Conservation (phyloP, 2,329 filamentous ascomycete genomes). For the Pseudogymnoascus sp. region DNA sequence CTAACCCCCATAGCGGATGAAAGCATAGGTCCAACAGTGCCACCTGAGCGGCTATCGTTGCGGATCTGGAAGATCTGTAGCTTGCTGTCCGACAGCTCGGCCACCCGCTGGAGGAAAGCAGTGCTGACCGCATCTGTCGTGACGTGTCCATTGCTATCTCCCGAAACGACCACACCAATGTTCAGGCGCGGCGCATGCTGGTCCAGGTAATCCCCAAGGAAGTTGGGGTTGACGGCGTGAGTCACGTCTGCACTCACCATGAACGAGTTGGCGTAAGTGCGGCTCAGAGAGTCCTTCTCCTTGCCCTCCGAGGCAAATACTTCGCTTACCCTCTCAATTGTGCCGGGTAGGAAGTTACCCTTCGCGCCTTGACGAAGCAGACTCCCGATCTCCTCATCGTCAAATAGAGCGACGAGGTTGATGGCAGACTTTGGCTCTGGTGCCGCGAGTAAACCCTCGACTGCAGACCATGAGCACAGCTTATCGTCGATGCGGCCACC, state of each 20-base stretch:
- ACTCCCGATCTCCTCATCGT: conserved; percentile 94
- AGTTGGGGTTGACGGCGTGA: conserved; percentile 93
- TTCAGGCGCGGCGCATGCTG: conserved; percentile 85
- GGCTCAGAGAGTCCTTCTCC: conserved; percentile 42
- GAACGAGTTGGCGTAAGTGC: conserved; percentile 88
- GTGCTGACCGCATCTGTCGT: conserved; percentile 85
- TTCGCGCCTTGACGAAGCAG: conserved; percentile 81
- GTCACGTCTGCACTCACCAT: conserved; percentile 87
- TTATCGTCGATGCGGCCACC: conserved; percentile 95
- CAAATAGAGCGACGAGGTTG: conserved; percentile 89
- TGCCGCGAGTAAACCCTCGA: conserved; percentile 66
- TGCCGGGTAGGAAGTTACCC: conserved; percentile 76
- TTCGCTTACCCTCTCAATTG: conserved; percentile 76
- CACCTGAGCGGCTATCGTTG: conserved; percentile 82
- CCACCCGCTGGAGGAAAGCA: conserved; percentile 69
- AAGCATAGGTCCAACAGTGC: conserved; percentile 91
- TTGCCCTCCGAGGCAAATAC: conserved; percentile 40
- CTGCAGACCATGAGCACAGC: conserved; percentile 87
- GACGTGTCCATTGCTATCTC: conserved; percentile 90
- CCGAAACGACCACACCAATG: conserved; percentile 70
- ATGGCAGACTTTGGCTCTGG: conserved; percentile 55
- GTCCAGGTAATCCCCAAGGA: conserved; percentile 71
- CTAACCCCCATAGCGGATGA: conserved; percentile 72
- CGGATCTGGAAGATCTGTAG: conserved; percentile 91
- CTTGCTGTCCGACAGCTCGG: conserved; percentile 60